A percentile compares a stretch with the other conserved stretches of the same genome.
Conservation (phyloP, 1,284 basidiomycete genomes). For the Pseudozyma sp. region DNA sequence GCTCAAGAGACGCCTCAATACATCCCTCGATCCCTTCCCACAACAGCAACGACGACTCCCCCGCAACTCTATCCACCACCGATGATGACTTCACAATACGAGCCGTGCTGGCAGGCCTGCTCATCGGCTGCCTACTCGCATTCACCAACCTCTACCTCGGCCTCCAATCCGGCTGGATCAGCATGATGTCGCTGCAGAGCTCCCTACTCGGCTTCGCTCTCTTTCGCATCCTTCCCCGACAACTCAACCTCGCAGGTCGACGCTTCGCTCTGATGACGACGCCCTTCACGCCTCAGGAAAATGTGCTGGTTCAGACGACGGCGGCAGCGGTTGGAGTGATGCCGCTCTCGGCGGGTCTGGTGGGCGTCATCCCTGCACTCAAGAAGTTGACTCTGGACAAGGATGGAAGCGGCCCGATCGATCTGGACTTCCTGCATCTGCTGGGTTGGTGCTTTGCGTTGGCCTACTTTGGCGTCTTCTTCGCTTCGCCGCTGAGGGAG, state of each 20-base stretch:
- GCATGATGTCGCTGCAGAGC: slow-evolving; percentile 94
- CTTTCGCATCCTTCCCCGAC: slow-evolving; percentile 74
- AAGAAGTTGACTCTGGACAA: slow-evolving; percentile 78
- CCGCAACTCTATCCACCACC: neutral
- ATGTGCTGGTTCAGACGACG: slow-evolving; percentile 90
- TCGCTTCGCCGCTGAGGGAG: slow-evolving; percentile 90
- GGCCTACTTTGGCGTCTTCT: slow-evolving; percentile 78
- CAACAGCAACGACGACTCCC: neutral
- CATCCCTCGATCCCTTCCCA: neutral
- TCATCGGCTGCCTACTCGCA: slow-evolving; percentile 79
- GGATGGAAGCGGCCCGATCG: slow-evolving; percentile 82
- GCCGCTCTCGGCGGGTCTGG: slow-evolving; percentile 90
- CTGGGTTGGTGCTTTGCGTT: slow-evolving; percentile 45
- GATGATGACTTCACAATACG: slow-evolving; percentile 58
- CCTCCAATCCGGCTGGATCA: slow-evolving; percentile 80
- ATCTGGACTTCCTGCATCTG: slow-evolving; percentile 55
- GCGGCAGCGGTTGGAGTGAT: slow-evolving; percentile 83
- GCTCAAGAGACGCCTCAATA: neutral
- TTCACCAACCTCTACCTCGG: slow-evolving; percentile 83
- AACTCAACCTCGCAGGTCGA: slow-evolving; percentile 33
- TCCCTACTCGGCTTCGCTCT: slow-evolving; percentile 89
- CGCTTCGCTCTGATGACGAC: slow-evolving; percentile 31
- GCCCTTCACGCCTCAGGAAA: slow-evolving; percentile 86
- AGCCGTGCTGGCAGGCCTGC: slow-evolving; percentile 74
- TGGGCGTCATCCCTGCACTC: slow-evolving; percentile 92